A percentile compares a stretch with the other conserved stretches of the same genome.
These are phyloP conservation scores for Citrus medica DNA, from an alignment of 345 rosid genomes.

Conservation along the genomic window DNA sequence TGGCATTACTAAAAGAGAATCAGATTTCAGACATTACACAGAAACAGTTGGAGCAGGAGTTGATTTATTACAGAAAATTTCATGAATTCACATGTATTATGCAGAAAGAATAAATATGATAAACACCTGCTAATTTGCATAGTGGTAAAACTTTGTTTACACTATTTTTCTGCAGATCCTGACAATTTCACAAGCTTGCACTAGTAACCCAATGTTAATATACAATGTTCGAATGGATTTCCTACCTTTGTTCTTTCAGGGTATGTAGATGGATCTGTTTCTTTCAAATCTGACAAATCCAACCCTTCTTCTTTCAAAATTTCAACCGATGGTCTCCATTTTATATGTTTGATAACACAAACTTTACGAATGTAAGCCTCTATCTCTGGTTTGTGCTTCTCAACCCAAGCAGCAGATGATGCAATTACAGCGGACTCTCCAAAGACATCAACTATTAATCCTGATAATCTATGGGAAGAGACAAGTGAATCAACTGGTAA, in stretches of 20 bases:
- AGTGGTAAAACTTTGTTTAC: neutral
- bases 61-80: neutral
- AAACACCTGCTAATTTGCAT: neutral
- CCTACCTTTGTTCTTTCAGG: slow-evolving; percentile 68
- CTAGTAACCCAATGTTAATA: neutral
- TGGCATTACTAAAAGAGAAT: neutral
- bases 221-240: slow-evolving; percentile 6
- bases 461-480: slow-evolving; percentile 63
- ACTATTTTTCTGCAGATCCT: neutral
- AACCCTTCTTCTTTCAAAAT: slow-evolving; percentile 91
- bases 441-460: slow-evolving; percentile 78
- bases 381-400: slow-evolving; percentile 64
- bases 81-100: neutral
- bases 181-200: neutral
- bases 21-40: neutral
- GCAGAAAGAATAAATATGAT: neutral
- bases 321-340: slow-evolving; percentile 88
- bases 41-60: neutral
- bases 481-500: slow-evolving; percentile 1
- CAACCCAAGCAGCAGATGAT: slow-evolving; percentile 97
- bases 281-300: slow-evolving; percentile 43
- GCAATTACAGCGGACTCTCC: slow-evolving; percentile 94
- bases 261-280: slow-evolving; percentile 38
- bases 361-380: slow-evolving; percentile 56
- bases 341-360: slow-evolving; percentile 56